phyloP scores from a whole-genome alignment of 164 flowering plant genomes.

The Paratinospora sagittata region DNA sequence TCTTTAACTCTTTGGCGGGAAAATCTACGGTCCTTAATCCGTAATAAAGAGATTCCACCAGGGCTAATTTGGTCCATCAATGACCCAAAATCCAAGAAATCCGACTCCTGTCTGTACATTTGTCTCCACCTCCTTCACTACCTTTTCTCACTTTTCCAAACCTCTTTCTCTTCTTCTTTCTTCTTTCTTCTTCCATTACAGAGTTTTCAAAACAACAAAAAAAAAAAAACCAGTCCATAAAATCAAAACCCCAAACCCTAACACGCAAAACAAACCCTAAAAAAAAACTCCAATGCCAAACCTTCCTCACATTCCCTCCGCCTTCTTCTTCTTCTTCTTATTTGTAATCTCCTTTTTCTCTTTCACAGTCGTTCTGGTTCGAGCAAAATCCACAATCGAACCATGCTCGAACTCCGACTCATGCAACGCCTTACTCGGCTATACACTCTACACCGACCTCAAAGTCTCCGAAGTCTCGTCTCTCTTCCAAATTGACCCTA shows the following conservation, averaged over 20 bases:
- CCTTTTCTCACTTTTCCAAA: too few relatives aligned
- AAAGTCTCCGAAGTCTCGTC: conserved; percentile 83
- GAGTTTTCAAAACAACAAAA: too few relatives aligned
- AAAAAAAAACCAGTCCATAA: too few relatives aligned
- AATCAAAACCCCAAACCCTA: too few relatives aligned
- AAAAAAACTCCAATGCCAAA: too few relatives aligned
- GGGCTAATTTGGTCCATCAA: neutral
- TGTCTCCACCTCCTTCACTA: neutral
- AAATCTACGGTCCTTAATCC: neutral
- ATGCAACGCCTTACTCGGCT: conserved; percentile 75
- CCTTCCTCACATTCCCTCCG: too few relatives aligned
- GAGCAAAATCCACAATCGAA: conserved; percentile 82
- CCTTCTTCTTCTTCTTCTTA: too few relatives aligned
- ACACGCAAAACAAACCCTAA: too few relatives aligned
- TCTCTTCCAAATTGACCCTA: conserved; percentile 78
- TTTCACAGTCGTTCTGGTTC: conserved; percentile 3
- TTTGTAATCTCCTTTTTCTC: too few relatives aligned
- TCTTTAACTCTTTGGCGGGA: neutral
- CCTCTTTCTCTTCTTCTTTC: too few relatives aligned
- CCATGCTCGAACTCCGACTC: conserved; percentile 79
- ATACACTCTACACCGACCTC: conserved; percentile 88
- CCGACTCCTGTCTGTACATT: neutral
- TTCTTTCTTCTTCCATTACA: too few relatives aligned
- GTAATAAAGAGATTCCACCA: neutral
- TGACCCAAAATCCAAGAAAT: conserved; percentile 1